Evolutionary conservation across 2,329 filamentous ascomycete species (phyloP), one percentile per base, ranked within the genome.

Genomic region (Laburnicola sp.): DNA sequence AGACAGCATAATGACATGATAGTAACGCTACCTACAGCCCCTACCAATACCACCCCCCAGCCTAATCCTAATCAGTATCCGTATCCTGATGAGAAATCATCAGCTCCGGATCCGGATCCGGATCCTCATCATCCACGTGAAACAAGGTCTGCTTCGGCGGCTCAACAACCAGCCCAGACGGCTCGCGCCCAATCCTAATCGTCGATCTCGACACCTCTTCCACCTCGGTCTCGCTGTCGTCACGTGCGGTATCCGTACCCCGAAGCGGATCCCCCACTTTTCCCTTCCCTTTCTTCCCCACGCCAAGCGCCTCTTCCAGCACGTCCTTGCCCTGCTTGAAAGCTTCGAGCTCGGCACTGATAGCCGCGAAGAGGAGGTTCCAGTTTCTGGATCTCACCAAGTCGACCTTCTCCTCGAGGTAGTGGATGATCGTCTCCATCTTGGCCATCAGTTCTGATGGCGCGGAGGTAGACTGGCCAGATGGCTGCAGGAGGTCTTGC

Each of bases 331-430:
- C 85, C 61, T 86, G 81, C 28, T 74, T 75, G 53, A 89, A 85
- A 2, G 86, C 86, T 51, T 87, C 85, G 1, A 88, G 65, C 67
- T 90, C 89, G 0, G 89, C 88, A 0, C 88, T 87, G 30, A 93
- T 84, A 8, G 87, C 88, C 45, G 84, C 88, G 3, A 91, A 85
- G 16, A 93, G 76, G 11, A 92, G 74, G 50, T 87, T 91, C 88
- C 89, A 93, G 11, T 80, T 79, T 50, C 82, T 82, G 1, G 77
- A 74, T 53, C 88, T 82, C 0, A 86, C 86, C 2, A 79, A 65
- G 1, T 77, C 73, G 25, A 85, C 63, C 21, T 80, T 78, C 11
- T 76, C 71, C 46, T 85, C 79, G 3, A 93, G 71, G 2, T 80
- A 78, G 0, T 63, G 59, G 9, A 86, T 79, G 3, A 86, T 80